Percentiles rank a stretch among this genome's conserved stretches.
These are phyloP conservation scores for Colletotrichum kahawae DNA, from an alignment of 2,329 filamentous ascomycete genomes.

Conservation along the genomic window DNA sequence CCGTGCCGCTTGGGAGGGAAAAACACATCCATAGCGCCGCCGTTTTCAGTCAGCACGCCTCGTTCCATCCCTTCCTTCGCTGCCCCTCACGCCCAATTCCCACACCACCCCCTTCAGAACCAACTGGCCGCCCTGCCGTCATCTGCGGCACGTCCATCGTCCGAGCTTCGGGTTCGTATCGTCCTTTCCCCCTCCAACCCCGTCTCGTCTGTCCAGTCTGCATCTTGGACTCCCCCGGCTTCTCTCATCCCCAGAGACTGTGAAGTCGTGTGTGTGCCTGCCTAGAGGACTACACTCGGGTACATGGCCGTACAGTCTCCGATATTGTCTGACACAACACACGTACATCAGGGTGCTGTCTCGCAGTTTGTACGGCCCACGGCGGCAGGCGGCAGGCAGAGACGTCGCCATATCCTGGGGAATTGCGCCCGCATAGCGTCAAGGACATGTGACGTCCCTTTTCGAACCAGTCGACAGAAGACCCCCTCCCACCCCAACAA, in stretches of 20 bases:
- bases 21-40: neutral
- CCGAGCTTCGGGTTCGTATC: neutral
- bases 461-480: neutral
- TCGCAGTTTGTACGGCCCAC: neutral
- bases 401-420: neutral
- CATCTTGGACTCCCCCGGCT: neutral
- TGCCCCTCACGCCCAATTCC: neutral
- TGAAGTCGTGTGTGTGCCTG: neutral
- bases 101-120: neutral
- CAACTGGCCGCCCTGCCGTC: neutral
- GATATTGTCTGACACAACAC: neutral
- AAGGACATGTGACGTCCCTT: neutral
- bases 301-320: neutral
- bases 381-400: neutral
- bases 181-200: neutral
- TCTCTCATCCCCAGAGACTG: neutral
- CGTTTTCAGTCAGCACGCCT: constrained; percentile 9
- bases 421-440: neutral
- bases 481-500: neutral
- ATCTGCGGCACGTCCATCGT: neutral
- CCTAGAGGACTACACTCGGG: neutral
- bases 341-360: neutral
- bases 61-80: neutral
- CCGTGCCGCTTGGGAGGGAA: neutral
- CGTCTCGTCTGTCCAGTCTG: neutral